Evolutionary conservation across 2,329 filamentous ascomycete species (phyloP), one percentile per base, ranked within the genome.

Genomic region (Pezicula carpinea): DNA sequence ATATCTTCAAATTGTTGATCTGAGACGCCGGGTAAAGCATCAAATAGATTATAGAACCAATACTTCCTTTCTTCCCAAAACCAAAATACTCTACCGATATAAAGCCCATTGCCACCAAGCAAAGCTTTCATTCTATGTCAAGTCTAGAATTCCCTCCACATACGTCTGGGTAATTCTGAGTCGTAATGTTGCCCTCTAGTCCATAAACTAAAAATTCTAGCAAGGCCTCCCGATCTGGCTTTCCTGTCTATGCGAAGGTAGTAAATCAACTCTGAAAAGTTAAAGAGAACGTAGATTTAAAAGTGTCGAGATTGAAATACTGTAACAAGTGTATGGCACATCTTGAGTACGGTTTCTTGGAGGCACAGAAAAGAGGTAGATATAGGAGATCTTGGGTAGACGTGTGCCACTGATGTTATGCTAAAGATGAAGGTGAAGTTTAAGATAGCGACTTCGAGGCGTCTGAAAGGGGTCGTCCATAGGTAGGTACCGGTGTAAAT

Each of bases 271-370:
- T 55, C 47, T 67, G 64, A 32, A 65, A 43, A n/a, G 47, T 53
- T 14, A 44, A 26, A 4, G 64, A 64, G 10, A 66, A 41, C 3
- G 44, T 46, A 1, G 48, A 22, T 45, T 38, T 18, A 62, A 54
- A n/a, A 32, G 18, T 4, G 39, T 15, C 13, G 31, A 29, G 14
- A 22, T 32, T 6, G 52, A 50, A 23, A 42, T 49, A 26, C 69
- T 66, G 60, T 68, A 79, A 61, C 70, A 77, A 3, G 72, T 74
- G 53, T 73, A 77, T 0, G 66, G 47, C 7, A 75, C 51, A 50
- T 79, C 76, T 36, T 66, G 58, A 18, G 68, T 73, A 55, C 79
- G 76, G 39, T 74, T 65, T 3, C 67, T 74, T 0, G 76, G 75
- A 1, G 69, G 69, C 1, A 76, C 66, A 21, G 68, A 66, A 55